These are phyloP conservation scores for Podaxis sp. DNA, from an alignment of 768 basidiomycete genomes.

Conservation along the genomic window DNA sequence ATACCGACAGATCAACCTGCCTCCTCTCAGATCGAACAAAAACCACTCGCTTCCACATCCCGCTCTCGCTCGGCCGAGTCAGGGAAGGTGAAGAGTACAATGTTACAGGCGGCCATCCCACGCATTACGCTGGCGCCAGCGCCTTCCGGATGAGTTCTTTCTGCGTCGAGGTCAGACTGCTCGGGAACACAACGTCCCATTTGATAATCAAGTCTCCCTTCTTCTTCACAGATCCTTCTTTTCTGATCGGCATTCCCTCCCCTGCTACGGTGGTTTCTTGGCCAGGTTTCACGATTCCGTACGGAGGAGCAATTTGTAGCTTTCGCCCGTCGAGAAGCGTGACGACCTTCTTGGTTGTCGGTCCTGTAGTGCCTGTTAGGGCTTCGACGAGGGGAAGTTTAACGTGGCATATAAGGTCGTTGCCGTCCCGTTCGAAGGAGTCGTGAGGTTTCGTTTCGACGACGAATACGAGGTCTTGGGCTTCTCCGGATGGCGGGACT, in stretches of 20 bases:
- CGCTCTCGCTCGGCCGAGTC: too few species aligned
- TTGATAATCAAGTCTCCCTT: constrained; percentile 85
- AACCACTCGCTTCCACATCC: too few species aligned
- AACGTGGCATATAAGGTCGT: constrained; percentile 66
- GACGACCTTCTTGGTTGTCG: constrained; percentile 41
- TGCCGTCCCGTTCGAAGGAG: constrained; percentile 73
- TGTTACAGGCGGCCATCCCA: too few species aligned
- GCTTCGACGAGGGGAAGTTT: constrained; percentile 82
- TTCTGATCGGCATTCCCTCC: constrained; percentile 92
- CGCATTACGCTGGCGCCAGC: constrained; percentile 24
- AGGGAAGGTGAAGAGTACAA: too few species aligned
- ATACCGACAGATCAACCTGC: too few species aligned
- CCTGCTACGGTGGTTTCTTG: constrained; percentile 66
- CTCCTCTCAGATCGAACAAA: too few species aligned
- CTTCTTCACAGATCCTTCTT: constrained; percentile 61
- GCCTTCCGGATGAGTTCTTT: constrained; percentile 79
- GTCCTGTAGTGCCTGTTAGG: constrained; percentile 49
- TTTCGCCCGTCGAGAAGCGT: constrained; percentile 79
- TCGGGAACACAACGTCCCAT: constrained; percentile 87
- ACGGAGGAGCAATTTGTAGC: constrained; percentile 65
- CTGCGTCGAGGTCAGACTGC: constrained; percentile 68
- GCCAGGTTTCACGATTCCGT: constrained; percentile 72
- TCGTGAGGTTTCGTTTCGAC: constrained; percentile 94
- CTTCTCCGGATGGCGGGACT: constrained; percentile 49
- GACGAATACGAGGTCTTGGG: constrained; percentile 93